Evolutionary conservation across 1,139 yeast species (phyloP), one percentile per base, ranked within the genome.

Genomic region (Debaryomyces psychrophilus): DNA sequence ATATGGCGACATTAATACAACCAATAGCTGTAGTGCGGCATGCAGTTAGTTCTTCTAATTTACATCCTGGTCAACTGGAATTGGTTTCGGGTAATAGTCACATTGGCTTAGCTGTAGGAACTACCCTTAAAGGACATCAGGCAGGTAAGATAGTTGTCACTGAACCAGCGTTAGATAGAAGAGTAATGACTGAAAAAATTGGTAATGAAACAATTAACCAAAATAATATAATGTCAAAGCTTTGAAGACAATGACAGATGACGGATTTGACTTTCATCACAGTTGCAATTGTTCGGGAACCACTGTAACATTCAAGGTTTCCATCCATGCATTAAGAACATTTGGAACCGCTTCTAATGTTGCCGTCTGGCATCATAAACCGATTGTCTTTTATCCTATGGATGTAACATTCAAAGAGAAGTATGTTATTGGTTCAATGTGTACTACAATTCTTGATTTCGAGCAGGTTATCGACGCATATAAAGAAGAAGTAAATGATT

Each of bases 271-370:
- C 2, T 83, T 78, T 54, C 76, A 79, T 46, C 76, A 74, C 37
- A 67, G 83, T 0, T 83, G 73, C 60, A 89, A 84, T 61, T 81
- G 87, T 59, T 79, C 85, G 0, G 89, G 89, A 26, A 64, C 79
- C 20, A 80, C 77, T 39, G 71, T 70, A 2, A 82, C 88, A 2
- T 78, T 80, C 54, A 69, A 71, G 29, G 68, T 83, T 2, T 73
- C 83, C 2, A 60, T 83, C 22, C 73, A 71, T 41, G 76, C 83
- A 14, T 62, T 82, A 29, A 71, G 79, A 40, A 77, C 82, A n/a
- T 75, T 79, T 44, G 90, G 89, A 40, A 69, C 71, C n/a, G 85
- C 86, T 5, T 82, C 83, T 42, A 83, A 83, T 57, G 76, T 83
- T 31, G 89, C 89, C 40, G 74, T 78, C 39, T 79, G 83, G 82